Base-by-base conservation (phyloP, 2,329 filamentous ascomycete genomes). In the Phoma sp. region DNA sequence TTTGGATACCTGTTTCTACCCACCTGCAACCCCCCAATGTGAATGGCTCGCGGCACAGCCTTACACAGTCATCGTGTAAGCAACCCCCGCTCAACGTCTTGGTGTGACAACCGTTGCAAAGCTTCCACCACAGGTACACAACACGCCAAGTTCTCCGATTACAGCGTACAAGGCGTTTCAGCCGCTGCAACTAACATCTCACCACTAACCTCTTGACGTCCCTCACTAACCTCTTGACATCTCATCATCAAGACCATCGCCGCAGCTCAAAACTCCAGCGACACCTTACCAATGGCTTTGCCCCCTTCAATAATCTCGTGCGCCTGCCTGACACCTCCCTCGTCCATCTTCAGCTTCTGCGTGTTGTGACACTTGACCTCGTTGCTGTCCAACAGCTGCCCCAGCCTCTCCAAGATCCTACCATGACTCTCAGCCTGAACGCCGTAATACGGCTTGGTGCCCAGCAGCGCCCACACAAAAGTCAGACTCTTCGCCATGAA, bases 401-500 rank as follows among this genome's bases (percentile, higher is more conserved):
- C 62, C 43, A 80, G 57, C 45, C 75, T 65, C 52, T 74, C 68
- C 38, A 79, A 67, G 38, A 78, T 77, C 39, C 65, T 64, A n/a
- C 73, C 71, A 61, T 80, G 77, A 47, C 71, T 74, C 33, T 77
- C 74, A 25, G 74, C 45, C 27, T 75, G 67, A n/a, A 75, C 71
- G 17, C 69, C 62, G 50, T 80, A 76, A 59, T 75, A 78, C 3
- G 73, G 68, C 21, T 78, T 77, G 1, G 76, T 77, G 1, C 76
- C 77, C 9, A 81, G 43, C 60, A 77, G 69, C 59, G 71, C 74
- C 77, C 78, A 80, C 3, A 71, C 65, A 49, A 79, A 80, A 0
- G 72, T 74, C 45, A 80, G 57, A 15, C 72, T 76, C 65, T 80
- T 81, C 43, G 76, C 72, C 77, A 80, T 78, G 63, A 78, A 80